Percentiles rank a stretch among this genome's conserved stretches.
These are phyloP conservation scores for Hymenoscyphus fraxineus DNA, from an alignment of 2,329 filamentous ascomycete genomes.

Conservation along the genomic window DNA sequence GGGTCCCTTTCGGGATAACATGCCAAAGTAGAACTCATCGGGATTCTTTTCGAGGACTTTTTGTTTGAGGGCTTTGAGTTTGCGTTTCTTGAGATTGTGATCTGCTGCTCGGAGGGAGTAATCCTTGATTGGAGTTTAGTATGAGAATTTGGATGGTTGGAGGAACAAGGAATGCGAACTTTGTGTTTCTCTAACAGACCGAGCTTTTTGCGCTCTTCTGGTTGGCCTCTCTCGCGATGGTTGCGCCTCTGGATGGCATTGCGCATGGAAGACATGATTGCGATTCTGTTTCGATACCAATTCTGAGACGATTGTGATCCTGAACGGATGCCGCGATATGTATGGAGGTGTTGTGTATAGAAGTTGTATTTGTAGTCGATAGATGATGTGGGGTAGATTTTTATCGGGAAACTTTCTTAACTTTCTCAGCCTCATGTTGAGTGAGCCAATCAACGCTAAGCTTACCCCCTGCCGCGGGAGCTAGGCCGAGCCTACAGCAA, in stretches of 20 bases:
- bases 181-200: conserved; percentile 97
- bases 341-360: not conserved
- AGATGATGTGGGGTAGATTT: conserved; percentile 5
- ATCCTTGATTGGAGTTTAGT: conserved; percentile 42
- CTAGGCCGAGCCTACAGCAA: conserved; percentile 3
- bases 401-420: conserved; percentile 1
- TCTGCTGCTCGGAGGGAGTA: conserved; percentile 63
- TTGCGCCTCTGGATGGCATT: conserved; percentile 73
- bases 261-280: conserved; percentile 55
- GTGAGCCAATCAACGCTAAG: not conserved
- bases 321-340: not conserved
- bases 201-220: conserved; percentile 76
- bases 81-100: conserved; percentile 61
- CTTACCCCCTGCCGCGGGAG: not conserved
- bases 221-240: conserved; percentile 87
- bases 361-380: not conserved
- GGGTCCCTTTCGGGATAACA: conserved; percentile 59
- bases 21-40: conserved; percentile 70
- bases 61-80: conserved; percentile 54
- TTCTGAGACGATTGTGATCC: not conserved
- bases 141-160: conserved; percentile 2
- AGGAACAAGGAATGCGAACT: conserved; percentile 40
- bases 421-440: conserved; percentile 1
- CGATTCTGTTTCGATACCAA: not conserved
- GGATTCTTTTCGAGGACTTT: conserved; percentile 65